Base-by-base conservation (phyloP, 2,329 filamentous ascomycete species). In the Grosmannia penicillata region DNA sequence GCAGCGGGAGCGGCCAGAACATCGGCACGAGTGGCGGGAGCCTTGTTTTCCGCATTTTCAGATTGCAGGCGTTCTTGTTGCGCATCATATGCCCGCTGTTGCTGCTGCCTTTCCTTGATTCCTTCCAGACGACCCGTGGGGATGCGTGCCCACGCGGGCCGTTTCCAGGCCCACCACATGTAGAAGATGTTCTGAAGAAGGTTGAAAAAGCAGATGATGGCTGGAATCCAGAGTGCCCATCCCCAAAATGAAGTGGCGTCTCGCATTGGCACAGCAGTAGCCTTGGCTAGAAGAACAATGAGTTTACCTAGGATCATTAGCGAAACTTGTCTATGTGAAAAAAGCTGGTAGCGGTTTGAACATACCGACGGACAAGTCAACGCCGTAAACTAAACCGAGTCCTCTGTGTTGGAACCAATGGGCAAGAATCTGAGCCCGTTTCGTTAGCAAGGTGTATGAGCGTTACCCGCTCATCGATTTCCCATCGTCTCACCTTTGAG, bases 161-260 rank as follows among this genome's bases (percentile, higher is more conserved):
- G 43, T 9, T 31, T 43, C 7, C 42, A 36, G 1, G 43, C 47
- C 48, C 49, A 52, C 44, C 49, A 48, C 9, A 51, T 31, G 24
- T 39, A 42, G 8, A 29, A 21, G 4, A 39, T 37, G 33, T 42
- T 42, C 37, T 42, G 40, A 23, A 42, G 8, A 17, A 42, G 19
- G 33, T 42, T 42, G 28, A 19, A 32, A 23, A 42, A 42, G 40
- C 36, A 42, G 24, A 42, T 21, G 13, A 42, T 42, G 19, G 40
- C 40, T 10, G 40, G 40, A 17, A 52, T 51, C 50, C 50, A 53
- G 3, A 53, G 38, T 3, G 48, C 45, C 50, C 49, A 53, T 33
- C 50, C 49, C 49, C 50, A 53, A 39, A 51, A 53, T 1, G 42
- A 40, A 6, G 49, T 38, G 6, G 46, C 47, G 25, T 53, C 49